Base-by-base conservation (phyloP, 495 filamentous ascomycete species). In the Opeltia flavorubescens region DNA sequence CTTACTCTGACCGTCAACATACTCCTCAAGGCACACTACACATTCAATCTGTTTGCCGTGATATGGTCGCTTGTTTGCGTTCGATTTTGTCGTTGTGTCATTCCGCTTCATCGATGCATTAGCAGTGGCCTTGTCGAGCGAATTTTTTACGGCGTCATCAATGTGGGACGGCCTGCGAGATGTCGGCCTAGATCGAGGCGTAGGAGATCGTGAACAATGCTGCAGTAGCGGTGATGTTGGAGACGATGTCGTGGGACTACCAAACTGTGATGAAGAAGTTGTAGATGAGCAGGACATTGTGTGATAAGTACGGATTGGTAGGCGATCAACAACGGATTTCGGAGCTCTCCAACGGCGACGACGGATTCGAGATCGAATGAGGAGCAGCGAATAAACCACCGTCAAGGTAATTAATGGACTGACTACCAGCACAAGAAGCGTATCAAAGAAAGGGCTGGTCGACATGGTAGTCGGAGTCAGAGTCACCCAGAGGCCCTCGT, bases 1-100 rank as follows among this genome's bases (percentile, higher is more conserved):
- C 48, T 77, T 70, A 59, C 87, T 94, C 55, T 96, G 78, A 25
- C 91, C 89, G 61, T 95, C 93, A 15, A 94, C 70, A 61, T 96
- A 98, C 56, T 98, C 93, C 63, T 98, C 91, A 42, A 96, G 67
- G 52, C 91, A 98, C 21, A 98, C 89, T n/a, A 94, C 91, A 58
- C 91, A 98, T 61, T 96, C 91, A 1, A 84, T 75, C 60, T 95
- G 87, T 46, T 83, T 77, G 36, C 84, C 83, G 59, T 80, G 89
- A 55, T 93, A 93, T 52, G 84, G 84, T 48, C 81, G 80, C 65
- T 85, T 76, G 72, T 75, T 89, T 56, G 70, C 66, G 57, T 61
- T 74, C 41, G 60, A 59, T 28, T 51, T 55, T 28, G 64, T 60
- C 46, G 59, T 76, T 71, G 72, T 84, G 58, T 70, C 73, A 52